Percentiles rank a stretch among this genome's conserved stretches.
Conservation (phyloP, 2,329 filamentous ascomycete species). For the Colletotrichum eleusines region DNA sequence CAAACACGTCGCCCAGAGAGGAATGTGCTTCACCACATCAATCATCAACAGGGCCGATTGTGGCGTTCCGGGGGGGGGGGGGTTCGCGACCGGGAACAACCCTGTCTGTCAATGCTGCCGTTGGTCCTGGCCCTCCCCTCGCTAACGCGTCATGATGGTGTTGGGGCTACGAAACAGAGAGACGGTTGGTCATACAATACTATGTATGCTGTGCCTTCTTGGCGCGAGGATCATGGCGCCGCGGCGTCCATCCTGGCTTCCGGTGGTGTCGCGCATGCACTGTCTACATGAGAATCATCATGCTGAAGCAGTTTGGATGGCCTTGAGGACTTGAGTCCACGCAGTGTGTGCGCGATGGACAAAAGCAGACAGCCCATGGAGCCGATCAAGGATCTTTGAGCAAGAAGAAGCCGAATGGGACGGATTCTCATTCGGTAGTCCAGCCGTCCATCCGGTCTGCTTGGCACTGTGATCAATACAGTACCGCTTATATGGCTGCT, state of each 20-base stretch:
- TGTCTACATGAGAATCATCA: conserved; percentile 1
- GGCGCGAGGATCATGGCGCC: conserved; percentile 13
- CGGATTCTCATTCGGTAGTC: not conserved
- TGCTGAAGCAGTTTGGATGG: not conserved
- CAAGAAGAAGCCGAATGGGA: not conserved
- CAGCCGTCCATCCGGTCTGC: not conserved
- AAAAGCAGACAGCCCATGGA: not conserved
- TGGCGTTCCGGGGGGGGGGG: conserved; percentile 4
- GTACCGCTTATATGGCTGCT: not conserved
- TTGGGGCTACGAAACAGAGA: not conserved
- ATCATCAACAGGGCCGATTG: conserved; percentile 13
- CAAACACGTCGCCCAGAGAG: conserved; percentile 32
- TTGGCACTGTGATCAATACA: not conserved
- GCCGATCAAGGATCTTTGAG: not conserved
- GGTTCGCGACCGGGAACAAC: conserved; percentile 2
- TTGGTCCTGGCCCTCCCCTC: conserved; percentile 1
- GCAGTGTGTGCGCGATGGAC: not conserved
- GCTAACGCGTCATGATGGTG: not conserved
- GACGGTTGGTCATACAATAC: not conserved
- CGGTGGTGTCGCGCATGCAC: conserved; percentile 8
- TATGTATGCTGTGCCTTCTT: not conserved
- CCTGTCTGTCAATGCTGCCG: not conserved
- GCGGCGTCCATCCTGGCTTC: conserved; percentile 23
- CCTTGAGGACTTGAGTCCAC: not conserved
- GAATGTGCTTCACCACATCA: conserved; percentile 13